Evolutionary conservation across 2,329 filamentous ascomycete species (phyloP).

Genomic region (Pseudogymnoascus sp.): DNA sequence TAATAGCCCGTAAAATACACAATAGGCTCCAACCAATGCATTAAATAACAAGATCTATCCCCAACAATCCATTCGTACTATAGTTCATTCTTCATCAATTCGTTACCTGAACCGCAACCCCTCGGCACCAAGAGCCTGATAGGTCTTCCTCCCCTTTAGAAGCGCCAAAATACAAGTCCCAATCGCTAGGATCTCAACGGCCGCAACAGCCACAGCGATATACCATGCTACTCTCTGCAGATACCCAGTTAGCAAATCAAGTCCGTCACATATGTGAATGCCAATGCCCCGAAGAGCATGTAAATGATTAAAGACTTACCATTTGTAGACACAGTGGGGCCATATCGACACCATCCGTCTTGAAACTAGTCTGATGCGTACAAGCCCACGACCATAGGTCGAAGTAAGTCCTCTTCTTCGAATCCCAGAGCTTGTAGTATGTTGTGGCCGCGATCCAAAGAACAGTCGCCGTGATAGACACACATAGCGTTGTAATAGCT

Average conservation of each 20-base stretch:
- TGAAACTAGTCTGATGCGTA: not conserved
- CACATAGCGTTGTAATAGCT: not conserved
- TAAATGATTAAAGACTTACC: not conserved
- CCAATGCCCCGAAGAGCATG: not conserved
- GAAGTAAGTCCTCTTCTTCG: not conserved
- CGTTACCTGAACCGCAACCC: not conserved
- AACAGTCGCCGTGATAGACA: not conserved
- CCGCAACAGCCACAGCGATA: not conserved
- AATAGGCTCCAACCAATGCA: not conserved
- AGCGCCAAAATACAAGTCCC: not conserved
- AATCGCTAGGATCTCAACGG: not conserved
- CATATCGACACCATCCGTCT: not conserved
- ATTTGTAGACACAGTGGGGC: not conserved
- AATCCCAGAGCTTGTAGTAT: conserved; percentile 2
- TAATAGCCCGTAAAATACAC: not conserved
- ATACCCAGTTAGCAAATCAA: not conserved
- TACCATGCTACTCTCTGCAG: conserved; percentile 2
- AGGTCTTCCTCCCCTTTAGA: not conserved
- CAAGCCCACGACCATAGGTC: not conserved
- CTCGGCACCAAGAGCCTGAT: not conserved
- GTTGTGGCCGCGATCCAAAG: not conserved
- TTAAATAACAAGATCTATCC: not conserved
- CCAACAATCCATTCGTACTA: not conserved
- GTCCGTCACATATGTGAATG: not conserved
- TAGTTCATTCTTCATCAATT: not conserved